Evolutionary conservation across 78 protist species (phyloP), one percentile per base, ranked within the genome.

Genomic region (Pigoraptor vietnamica): DNA sequence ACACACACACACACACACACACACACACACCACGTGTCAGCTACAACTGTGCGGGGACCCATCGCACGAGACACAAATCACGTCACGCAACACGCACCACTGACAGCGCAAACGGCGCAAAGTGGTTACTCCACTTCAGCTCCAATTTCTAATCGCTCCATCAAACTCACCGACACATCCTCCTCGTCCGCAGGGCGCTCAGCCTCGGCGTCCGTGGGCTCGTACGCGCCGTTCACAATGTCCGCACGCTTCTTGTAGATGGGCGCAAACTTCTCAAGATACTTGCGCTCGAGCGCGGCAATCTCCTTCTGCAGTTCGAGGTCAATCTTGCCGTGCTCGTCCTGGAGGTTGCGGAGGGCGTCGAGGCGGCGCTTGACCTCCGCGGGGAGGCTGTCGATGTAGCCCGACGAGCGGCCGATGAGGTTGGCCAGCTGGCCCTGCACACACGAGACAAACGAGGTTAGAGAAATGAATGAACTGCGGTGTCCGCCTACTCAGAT

Each of bases 221-320:
- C 91, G 33, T 10, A 1, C 9, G 0, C 37, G 79, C 91, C 91
- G 55, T 19, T 0, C 9, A n/a, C 37, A 40, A 89, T 89, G 23
- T 23, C 24, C 19, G 91, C 39, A 39, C 91, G 91, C 81, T 89
- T 89, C 38, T 6, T 67, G 37, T 48, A 39, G 35, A 89, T 81
- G 19, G 91, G 91, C 33, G 2, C 33, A 67, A 37, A 24, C 40
- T 19, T 2, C 34, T 38, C 37, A 33, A 14, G 55, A 83, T 32
- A 89, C 91, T 89, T 89, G 83, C 91, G 91, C 91, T 89, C 91
- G 56, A 89, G 86, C 34, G 39, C 88, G 91, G 0, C 23, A 24
- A 89, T 1, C 40, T 89, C 91, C 40, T 89, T 23, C 25, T 34
- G 91, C 36, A 48, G 24, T 33, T 37, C 86, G 34, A 23, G 6